Base-by-base conservation (phyloP, 768 basidiomycete genomes). In the Suillus sp. region DNA sequence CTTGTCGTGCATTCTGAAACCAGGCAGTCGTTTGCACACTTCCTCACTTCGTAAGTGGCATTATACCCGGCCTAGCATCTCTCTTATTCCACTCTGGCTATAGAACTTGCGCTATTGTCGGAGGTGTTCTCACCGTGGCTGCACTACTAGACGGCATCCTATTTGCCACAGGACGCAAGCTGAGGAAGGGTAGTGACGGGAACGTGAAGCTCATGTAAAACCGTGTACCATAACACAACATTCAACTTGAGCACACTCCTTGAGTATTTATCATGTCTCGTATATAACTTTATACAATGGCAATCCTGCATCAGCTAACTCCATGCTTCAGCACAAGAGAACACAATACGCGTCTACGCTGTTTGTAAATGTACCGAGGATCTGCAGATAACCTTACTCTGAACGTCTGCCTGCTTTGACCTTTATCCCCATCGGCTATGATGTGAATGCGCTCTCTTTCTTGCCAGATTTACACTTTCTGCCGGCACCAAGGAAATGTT, bases 21-120 rank as follows among this genome's bases (percentile, higher is more conserved):
- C 38, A 84, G 95, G 61, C 96, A 99, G 76, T 93, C 93, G 0
- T 96, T 99, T 75, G 96, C 97, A 2, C 97, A 99, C 78, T 99
- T 99, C 83, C 79, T 99, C 32, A 98, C 97, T 50, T 98, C 96
- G 92, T 96, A 72, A 71, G 95, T 83, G n/a, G 10, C 56, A 38
- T 35, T 63, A 13, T 47, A 47, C 37, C 32, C 35, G 40, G 20
- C 25, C 18, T 22, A 8, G 18, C 42, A 35, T 64, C 14, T 59
- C 14, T 59, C 30, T 60, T 30, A 64, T 25, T 30, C 38, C 42
- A 10, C 62, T 38, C 61, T 13, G 40, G 63, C 37, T 42, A 40
- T 70, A 97, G 95, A 66, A 96, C 95, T 30, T 97, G 95, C 73
- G 97, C 97, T 2, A 98, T 99, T 70, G 90, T 99, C 34, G 97